phyloP scores from a whole-genome alignment of 2,329 filamentous ascomycete species.

The Arthrobotrys megalospora region DNA sequence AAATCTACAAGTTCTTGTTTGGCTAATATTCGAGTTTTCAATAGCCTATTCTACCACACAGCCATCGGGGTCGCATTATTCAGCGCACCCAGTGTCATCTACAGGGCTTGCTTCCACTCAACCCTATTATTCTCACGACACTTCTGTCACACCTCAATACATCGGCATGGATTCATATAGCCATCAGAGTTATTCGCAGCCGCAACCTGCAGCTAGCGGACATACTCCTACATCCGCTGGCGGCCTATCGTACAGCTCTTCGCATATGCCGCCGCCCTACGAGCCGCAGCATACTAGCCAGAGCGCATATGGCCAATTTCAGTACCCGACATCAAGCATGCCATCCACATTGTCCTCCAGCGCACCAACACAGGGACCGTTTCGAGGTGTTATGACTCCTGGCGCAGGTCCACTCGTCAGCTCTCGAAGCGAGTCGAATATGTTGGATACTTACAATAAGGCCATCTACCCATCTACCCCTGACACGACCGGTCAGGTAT shows the following conservation, averaged over 20 bases:
- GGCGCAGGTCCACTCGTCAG: conserved; percentile 59
- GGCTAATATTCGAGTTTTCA: conserved; percentile 21
- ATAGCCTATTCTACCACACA: conserved; percentile 57
- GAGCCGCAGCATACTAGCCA: conserved; percentile 59
- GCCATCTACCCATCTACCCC: conserved; percentile 69
- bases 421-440: conserved; percentile 61
- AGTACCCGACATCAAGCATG: conserved; percentile 57
- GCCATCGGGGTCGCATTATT: conserved; percentile 57
- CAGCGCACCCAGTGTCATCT: conserved; percentile 51
- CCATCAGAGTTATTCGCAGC: conserved; percentile 60
- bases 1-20: background rate
- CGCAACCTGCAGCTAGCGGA: conserved; percentile 53
- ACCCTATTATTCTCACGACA: conserved; percentile 57
- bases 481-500: conserved; percentile 91
- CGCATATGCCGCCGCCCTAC: conserved; percentile 59
- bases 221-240: conserved; percentile 59
- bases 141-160: conserved; percentile 56
- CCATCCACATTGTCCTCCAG: conserved; percentile 56
- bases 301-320: conserved; percentile 53
- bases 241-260: conserved; percentile 49
- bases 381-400: conserved; percentile 59
- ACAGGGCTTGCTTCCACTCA: conserved; percentile 48
- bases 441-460: conserved; percentile 69
- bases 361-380: conserved; percentile 55
- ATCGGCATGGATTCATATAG: conserved; percentile 60